Percentiles rank a stretch among this genome's conserved stretches.
phyloP scores from a whole-genome alignment of 805 yeast genomes.

The Yarrowia porcina region DNA sequence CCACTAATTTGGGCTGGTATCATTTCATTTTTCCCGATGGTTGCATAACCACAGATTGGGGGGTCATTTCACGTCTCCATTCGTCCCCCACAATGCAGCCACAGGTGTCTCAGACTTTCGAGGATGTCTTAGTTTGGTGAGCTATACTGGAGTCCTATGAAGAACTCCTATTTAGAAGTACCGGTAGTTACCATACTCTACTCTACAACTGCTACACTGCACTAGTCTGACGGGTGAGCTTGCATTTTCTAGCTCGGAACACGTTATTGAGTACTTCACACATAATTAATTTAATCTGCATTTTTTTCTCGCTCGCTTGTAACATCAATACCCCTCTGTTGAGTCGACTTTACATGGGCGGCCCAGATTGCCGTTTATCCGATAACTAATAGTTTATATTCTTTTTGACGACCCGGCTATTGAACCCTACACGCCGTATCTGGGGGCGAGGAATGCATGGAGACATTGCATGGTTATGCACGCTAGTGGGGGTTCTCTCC shows the following conservation, averaged over 20 bases:
- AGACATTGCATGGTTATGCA: slow-evolving; percentile 12
- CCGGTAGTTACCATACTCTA: no score
- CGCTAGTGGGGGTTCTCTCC: neutral
- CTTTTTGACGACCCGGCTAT: neutral
- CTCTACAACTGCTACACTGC: slow-evolving; percentile 1
- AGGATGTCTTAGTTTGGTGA: neutral
- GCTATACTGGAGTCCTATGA: no score
- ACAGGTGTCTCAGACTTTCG: neutral
- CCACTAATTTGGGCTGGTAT: neutral
- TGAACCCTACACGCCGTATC: slow-evolving; percentile 13
- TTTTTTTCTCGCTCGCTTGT: neutral
- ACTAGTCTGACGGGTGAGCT: neutral
- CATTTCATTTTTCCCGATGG: neutral
- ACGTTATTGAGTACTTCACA: neutral
- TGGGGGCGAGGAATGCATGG: neutral
- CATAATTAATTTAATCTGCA: neutral
- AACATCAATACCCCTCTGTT: neutral
- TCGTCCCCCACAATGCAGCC: neutral
- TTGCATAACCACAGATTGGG: neutral
- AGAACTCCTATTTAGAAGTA: no score
- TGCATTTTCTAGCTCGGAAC: neutral
- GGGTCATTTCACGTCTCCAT: neutral
- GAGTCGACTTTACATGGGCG: neutral
- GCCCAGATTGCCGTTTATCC: neutral
- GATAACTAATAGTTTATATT: neutral